Evolutionary conservation across 2,329 filamentous ascomycete genomes (phyloP).

Genomic region (Calonectria fujianensis): DNA sequence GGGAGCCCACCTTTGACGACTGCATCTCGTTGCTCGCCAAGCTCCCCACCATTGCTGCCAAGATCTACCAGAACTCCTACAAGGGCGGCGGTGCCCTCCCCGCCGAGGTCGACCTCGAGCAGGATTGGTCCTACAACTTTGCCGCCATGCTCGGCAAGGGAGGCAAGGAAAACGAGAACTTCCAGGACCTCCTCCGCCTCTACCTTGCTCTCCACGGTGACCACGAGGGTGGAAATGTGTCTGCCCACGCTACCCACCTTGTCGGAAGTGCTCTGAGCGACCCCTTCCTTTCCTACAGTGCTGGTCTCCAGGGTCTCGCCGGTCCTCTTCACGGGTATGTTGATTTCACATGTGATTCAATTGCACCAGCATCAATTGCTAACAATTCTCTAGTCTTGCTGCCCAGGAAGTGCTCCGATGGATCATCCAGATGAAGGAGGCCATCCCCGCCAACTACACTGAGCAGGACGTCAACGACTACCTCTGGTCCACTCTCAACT

Average conservation of each 20-base stretch:
- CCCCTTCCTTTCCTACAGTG: slow-evolving; percentile 96
- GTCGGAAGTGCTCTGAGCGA: slow-evolving; percentile 96
- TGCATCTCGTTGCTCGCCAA: slow-evolving; percentile 95
- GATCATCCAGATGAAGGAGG: slow-evolving; percentile 96
- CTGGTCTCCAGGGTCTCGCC: slow-evolving; percentile 94
- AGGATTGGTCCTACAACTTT: slow-evolving; percentile 99
- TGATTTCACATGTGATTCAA: fast-evolving
- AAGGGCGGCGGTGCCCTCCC: slow-evolving; percentile 83
- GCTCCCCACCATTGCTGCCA: slow-evolving; percentile 95
- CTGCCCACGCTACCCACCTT: slow-evolving; percentile 94
- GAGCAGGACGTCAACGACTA: slow-evolving; percentile 91
- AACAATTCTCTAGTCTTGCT: slow-evolving; percentile 76
- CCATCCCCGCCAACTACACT: slow-evolving; percentile 85
- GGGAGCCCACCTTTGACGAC: slow-evolving; percentile 98
- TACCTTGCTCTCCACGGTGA: slow-evolving; percentile 98
- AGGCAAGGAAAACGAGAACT: slow-evolving; percentile 90
- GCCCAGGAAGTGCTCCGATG: slow-evolving; percentile 98
- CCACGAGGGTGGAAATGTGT: slow-evolving; percentile 98
- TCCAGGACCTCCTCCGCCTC: slow-evolving; percentile 94
- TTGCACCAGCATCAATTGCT: slow-evolving; percentile 1
- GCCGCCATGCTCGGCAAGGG: slow-evolving; percentile 95
- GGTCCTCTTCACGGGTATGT: slow-evolving; percentile 81
- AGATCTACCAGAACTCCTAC: slow-evolving; percentile 97
- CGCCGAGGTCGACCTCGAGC: slow-evolving; percentile 84
- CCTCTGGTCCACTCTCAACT: slow-evolving; percentile 94